Percentiles rank a stretch among this genome's conserved stretches.
These are phyloP conservation scores for Rhodotorula sphaerocarpa DNA, from an alignment of 768 basidiomycete species.

Conservation along the genomic window DNA sequence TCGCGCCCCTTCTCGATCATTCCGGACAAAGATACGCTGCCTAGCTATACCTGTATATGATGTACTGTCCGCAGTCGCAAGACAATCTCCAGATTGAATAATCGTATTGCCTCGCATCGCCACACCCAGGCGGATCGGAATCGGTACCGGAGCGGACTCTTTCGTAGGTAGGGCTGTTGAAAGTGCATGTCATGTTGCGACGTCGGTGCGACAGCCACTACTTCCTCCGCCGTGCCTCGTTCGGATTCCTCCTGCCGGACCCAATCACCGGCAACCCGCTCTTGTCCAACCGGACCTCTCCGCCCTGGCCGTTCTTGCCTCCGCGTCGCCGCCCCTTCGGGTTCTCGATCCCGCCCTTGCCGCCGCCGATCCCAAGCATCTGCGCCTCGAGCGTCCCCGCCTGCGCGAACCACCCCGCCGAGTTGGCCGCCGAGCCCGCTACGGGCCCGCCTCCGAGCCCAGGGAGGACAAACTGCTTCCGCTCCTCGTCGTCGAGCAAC, in stretches of 20 bases:
- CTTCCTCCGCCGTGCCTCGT: constrained; percentile 57
- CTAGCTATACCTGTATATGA: no score
- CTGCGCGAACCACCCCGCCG: constrained; percentile 16
- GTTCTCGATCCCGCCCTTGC: constrained; percentile 61
- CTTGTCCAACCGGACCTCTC: constrained; percentile 43
- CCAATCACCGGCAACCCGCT: constrained; percentile 72
- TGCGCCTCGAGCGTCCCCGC: constrained; percentile 35
- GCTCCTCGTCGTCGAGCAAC: constrained; percentile 44
- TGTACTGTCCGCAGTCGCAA: no score
- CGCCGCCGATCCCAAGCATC: constrained; percentile 27
- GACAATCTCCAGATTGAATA: no score
- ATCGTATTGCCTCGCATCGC: no score
- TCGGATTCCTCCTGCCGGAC: constrained; percentile 80
- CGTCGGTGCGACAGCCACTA: no score
- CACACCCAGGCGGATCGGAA: no score
- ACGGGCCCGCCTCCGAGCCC: no score
- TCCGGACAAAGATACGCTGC: no score
- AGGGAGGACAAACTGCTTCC: not conserved
- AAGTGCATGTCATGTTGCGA: no score
- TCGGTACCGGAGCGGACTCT: no score
- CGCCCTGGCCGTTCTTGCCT: constrained; percentile 31
- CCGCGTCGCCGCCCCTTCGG: constrained; percentile 45
- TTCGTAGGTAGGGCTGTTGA: no score
- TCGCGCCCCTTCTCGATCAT: no score
- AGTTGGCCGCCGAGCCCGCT: not conserved